Evolutionary conservation across 1,139 yeast genomes (phyloP), one percentile per base, ranked within the genome.

Genomic region (Pneumocystis canis): DNA sequence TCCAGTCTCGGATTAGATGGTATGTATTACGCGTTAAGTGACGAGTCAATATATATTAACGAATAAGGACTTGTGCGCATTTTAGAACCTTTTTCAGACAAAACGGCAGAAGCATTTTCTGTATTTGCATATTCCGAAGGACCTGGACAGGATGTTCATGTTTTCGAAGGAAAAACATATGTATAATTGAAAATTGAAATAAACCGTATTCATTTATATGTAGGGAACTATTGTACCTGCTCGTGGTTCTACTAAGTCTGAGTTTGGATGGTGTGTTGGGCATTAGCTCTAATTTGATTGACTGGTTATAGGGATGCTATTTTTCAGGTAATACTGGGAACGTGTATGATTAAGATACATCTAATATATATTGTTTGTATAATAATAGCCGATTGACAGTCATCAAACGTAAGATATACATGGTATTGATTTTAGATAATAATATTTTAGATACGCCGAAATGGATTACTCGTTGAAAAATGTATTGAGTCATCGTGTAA

Each of bases 91-190:
- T 92, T 87, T 71, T 89, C 85, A 63, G 88, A 89, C 73, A 89
- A 89, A 72, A 76, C 84, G 6, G 98, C 97, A 3, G 80, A 82
- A 66, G 97, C 98, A 1, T 82, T 89, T 63, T 89, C 97, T 69
- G 90, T 97, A 0, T 88, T 92, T 73, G 98, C 95, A 0, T 92
- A 82, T 77, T 85, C 95, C 71, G 89, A 80, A 65, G 94, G 92
- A 0, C 89, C 95, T 1, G 95, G 84, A 11, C 64, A 77, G 54
- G 84, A 82, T 64, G 90, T 85, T 14, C 73, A 80, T 67, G 76
- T 89, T 63, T 90, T 92, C 74, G 95, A 88, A 73, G 99, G 98
- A 3, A 95, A 2, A 77, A 81, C 63, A 61, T 63, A 58, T 5
- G 66, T 60, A 25, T n/a, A 20, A 6, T 59, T 5, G 9, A 33